These are phyloP conservation scores for Eustoma russellianum DNA, from an alignment of 257 asterid species.

Conservation along the genomic window DNA sequence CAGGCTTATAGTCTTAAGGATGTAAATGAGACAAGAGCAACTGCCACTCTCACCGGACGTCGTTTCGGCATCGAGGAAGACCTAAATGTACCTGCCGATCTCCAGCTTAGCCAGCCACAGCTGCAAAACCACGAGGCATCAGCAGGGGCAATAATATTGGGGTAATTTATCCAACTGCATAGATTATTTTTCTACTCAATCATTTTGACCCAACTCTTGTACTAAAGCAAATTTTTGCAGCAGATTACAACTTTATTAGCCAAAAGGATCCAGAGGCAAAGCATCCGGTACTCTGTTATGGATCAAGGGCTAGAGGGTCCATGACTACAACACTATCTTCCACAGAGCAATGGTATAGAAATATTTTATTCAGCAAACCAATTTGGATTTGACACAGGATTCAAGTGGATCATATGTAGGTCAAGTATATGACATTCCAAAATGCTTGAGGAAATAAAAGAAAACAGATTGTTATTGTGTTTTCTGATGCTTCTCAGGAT, in stretches of 20 bases:
- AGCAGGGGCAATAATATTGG: conserved; percentile 28
- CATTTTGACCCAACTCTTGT: background rate
- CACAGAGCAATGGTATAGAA: conserved; percentile 9
- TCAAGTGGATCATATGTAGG: conserved; percentile 14
- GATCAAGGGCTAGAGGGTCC: conserved; percentile 9
- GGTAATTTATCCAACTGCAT: conserved; percentile 26
- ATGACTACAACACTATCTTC: conserved; percentile 9
- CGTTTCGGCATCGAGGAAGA: conserved; percentile 35
- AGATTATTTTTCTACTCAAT: background rate
- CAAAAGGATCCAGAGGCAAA: background rate
- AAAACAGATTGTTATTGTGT: conserved; percentile 12
- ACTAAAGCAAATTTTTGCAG: conserved; percentile 2
- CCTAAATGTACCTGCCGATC: conserved; percentile 39
- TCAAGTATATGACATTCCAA: no score
- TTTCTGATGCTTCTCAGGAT: conserved; percentile 9
- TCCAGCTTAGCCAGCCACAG: conserved; percentile 79
- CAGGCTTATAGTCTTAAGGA: conserved; percentile 51
- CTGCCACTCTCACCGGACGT: conserved; percentile 21
- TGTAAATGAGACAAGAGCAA: conserved; percentile 32
- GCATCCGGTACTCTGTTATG: conserved; percentile 2
- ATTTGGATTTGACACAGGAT: conserved; percentile 6
- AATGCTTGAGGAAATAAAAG: conserved; percentile 22
- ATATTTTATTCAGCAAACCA: conserved; percentile 8
- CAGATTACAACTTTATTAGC: conserved; percentile 14
- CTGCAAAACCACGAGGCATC: conserved; percentile 30